Conservation (phyloP, 345 rosid genomes). For the Jatropha curcas region DNA sequence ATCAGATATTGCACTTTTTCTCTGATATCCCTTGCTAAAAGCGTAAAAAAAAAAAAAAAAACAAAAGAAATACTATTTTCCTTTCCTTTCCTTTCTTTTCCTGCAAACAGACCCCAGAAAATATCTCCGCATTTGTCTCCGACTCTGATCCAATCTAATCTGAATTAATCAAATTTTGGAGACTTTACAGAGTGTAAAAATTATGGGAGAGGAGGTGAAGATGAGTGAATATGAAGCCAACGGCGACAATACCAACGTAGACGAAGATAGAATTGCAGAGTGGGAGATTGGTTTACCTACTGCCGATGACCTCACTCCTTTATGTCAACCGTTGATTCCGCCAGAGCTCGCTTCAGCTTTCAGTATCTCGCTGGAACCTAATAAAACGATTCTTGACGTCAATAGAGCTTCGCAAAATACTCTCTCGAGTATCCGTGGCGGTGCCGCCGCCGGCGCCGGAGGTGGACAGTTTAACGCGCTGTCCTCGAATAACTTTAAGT, state of each 20-base stretch:
- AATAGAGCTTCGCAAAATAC: constrained; percentile 71
- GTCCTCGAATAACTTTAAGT: constrained; percentile 43
- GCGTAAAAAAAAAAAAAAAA: neutral
- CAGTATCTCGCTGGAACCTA: constrained; percentile 65
- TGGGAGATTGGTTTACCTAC: constrained; percentile 91
- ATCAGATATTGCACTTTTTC: constrained; percentile 55
- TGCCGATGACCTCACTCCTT: constrained; percentile 70
- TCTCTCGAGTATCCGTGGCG: constrained; percentile 51
- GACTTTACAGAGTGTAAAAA: neutral
- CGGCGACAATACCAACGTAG: constrained; percentile 18
- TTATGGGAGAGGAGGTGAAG: constrained; percentile 50
- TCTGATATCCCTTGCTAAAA: neutral
- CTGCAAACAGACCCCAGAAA: constrained; percentile 33
- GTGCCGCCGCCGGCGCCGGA: neutral
- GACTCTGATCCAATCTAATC: constrained; percentile 15
- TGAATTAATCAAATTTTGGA: neutral
- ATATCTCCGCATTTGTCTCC: constrained; percentile 25
- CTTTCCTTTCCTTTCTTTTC: constrained; percentile 16
- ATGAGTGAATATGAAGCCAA: constrained; percentile 35
- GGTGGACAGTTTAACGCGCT: constrained; percentile 21
- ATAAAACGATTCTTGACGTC: constrained; percentile 58
- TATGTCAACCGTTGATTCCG: constrained; percentile 65
- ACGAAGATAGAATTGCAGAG: constrained; percentile 60
- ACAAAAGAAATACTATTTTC: neutral
- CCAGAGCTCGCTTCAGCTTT: constrained; percentile 83